Evolutionary conservation across 108 stramenopile species (phyloP).

Genomic region (Schizochytrium sp.): DNA sequence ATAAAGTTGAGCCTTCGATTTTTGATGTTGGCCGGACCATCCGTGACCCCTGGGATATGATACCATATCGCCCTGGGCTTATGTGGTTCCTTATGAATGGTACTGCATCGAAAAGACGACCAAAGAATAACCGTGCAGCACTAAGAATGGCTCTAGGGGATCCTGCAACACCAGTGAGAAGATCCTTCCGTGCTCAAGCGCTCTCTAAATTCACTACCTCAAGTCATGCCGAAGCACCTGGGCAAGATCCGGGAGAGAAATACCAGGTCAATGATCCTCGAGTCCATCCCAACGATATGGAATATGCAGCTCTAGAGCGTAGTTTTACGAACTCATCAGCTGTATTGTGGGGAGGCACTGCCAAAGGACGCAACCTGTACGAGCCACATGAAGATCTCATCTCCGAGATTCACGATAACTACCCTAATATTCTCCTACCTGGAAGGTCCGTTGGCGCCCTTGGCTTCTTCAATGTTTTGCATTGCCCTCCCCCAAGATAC

Average conservation of each 20-base stretch:
- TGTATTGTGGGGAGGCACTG: not conserved
- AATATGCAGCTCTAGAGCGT: not conserved
- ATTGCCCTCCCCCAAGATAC: not conserved
- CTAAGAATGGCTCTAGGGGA: not conserved
- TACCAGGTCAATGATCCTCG: not conserved
- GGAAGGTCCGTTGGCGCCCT: constrained; percentile 10
- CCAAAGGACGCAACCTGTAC: not conserved
- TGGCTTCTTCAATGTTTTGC: not conserved
- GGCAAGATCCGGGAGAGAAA: not conserved
- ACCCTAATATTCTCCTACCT: constrained; percentile 10
- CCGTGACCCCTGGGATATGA: not conserved
- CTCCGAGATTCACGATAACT: not conserved
- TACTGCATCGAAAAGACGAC: not conserved
- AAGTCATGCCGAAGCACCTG: not conserved
- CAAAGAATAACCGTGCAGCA: not conserved
- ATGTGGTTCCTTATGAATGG: constrained; percentile 11
- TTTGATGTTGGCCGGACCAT: constrained; percentile 7
- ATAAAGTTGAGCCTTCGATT: constrained; percentile 24
- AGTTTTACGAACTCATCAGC: constrained; percentile 7
- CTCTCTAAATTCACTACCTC: not conserved
- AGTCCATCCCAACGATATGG: not conserved
- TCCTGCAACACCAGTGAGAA: not conserved
- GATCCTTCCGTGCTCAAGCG: constrained; percentile 5
- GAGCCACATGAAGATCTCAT: not conserved
- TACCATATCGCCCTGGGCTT: not conserved